Percentiles rank a stretch among this genome's conserved stretches.
These are phyloP conservation scores for Castanea sativa DNA, from an alignment of 306 rosid genomes.

Conservation along the genomic window DNA sequence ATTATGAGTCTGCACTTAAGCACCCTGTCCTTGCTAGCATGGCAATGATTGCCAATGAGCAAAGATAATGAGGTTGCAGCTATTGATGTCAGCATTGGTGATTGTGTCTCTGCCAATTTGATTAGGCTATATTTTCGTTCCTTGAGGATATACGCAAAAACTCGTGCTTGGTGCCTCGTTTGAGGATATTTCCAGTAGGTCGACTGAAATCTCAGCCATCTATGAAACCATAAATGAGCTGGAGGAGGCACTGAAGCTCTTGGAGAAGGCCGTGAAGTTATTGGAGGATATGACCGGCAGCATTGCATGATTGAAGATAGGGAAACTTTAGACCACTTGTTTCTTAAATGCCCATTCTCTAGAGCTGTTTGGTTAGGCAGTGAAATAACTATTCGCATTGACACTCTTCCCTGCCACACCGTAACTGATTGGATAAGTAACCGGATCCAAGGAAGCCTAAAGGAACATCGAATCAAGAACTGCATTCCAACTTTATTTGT, in stretches of 20 bases:
- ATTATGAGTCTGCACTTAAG: conserved; percentile 74
- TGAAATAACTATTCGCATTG: too few relatives aligned
- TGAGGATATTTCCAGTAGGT: conserved; percentile 69
- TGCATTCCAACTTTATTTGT: too few relatives aligned
- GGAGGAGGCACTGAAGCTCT: conserved; percentile 64
- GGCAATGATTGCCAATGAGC: conserved; percentile 87
- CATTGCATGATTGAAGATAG: conserved; percentile 16
- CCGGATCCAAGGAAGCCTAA: too few relatives aligned
- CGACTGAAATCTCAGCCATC: conserved; percentile 63
- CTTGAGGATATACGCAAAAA: conserved; percentile 59
- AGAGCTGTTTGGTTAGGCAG: too few relatives aligned
- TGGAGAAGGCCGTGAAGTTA: conserved; percentile 60
- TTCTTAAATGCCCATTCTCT: too few relatives aligned
- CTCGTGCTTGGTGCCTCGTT: conserved; percentile 42
- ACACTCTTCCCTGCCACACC: too few relatives aligned
- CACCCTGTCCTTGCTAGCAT: conserved; percentile 86
- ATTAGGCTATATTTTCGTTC: conserved; percentile 75
- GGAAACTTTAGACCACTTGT: too few relatives aligned
- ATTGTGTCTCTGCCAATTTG: conserved; percentile 67
- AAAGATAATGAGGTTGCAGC: conserved; percentile 74
- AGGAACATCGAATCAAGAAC: too few relatives aligned
- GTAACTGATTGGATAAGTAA: too few relatives aligned
- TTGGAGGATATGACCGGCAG: conserved; percentile 42
- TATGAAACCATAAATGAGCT: conserved; percentile 69
- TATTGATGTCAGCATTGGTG: conserved; percentile 76